Percentiles rank a stretch among this genome's conserved stretches.
phyloP scores from a whole-genome alignment of 1,284 basidiomycete genomes.

The Boletus sp. region DNA sequence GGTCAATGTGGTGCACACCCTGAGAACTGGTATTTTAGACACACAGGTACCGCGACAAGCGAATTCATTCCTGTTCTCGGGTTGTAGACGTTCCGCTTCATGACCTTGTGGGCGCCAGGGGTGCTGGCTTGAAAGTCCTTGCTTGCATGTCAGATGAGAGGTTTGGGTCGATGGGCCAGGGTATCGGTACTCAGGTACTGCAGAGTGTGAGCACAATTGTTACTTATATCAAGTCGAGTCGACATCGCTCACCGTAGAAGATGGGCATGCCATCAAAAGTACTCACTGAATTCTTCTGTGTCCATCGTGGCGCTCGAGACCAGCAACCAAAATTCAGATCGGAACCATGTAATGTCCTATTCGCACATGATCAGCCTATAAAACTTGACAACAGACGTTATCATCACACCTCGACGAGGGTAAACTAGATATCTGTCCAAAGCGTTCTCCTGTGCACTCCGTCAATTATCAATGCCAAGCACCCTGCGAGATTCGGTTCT shows the following conservation, averaged over 20 bases:
- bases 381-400: constrained; percentile 17
- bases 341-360: constrained; percentile 55
- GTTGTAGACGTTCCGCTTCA: constrained; percentile 98
- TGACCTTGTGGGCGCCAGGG: constrained; percentile 92
- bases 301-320: constrained; percentile 98
- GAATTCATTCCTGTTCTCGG: constrained; percentile 97
- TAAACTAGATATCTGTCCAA: too few species aligned
- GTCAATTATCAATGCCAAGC: constrained; percentile 93
- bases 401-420: constrained; percentile 48
- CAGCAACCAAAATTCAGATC: constrained; percentile 80
- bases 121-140: constrained; percentile 99
- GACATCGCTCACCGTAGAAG: constrained; percentile 88
- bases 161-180: constrained; percentile 96
- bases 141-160: constrained; percentile 99
- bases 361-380: constrained; percentile 16
- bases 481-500: constrained; percentile 92
- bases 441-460: constrained; percentile 80
- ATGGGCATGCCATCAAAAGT: constrained; percentile 95
- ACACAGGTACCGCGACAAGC: constrained; percentile 88
- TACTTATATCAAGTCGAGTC: constrained; percentile 52
- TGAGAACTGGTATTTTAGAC: constrained; percentile 33
- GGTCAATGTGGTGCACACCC: constrained; percentile 15
- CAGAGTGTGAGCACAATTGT: constrained; percentile 7
- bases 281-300: constrained; percentile 94
- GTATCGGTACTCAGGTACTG: constrained; percentile 95